Evolutionary conservation across 352 stramenopile species (phyloP), one percentile per base, ranked within the genome.

Genomic region (Ophiocytium majus): DNA sequence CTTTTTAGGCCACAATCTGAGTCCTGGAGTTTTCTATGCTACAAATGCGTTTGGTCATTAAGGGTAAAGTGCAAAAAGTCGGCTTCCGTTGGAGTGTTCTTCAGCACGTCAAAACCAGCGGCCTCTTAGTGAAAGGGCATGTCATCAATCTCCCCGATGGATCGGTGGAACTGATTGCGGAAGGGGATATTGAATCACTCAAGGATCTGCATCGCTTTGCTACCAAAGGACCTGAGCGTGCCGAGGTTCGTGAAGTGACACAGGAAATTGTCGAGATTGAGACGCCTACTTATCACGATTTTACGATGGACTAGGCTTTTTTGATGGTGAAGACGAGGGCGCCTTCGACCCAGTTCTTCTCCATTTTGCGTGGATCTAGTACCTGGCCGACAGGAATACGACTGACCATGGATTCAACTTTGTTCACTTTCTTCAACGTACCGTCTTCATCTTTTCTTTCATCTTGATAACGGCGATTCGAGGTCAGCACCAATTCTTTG

Each of bases 71-170:
- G 23, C 57, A 71, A 28, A 71, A 28, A 71, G 57, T 71, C 19
- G 57, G 57, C 28, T 71, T 71, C 57, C 57, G 57, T 28, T 71
- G 28, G 23, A 23, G 19, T 23, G 57, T 71, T 23, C 19, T 28
- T 28, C 19, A 71, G 23, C 28, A 23, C 28, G 57, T 71, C 19
- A 71, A 23, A 23, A 23, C 23, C 19, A 28, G 28, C 23, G 28
- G 28, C 23, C 57, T 71, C 28, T 28, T 28, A 28, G 28, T 71
- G 19, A 28, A 23, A 28, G 57, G 57, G 19, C 57, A 71, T 23
- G 57, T 71, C 23, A 71, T 23, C 23, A 71, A 71, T 71, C 57
- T 71, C 57, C 19, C 57, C 57, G 57, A 71, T 71, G 57, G 57
- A 23, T 71, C 57, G 28, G 57, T 71, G 57, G 57, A 71, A 28